Evolutionary conservation across 2,329 filamentous ascomycete genomes (phyloP), one percentile per base, ranked within the genome.

Genomic region (Didymella exigua): DNA sequence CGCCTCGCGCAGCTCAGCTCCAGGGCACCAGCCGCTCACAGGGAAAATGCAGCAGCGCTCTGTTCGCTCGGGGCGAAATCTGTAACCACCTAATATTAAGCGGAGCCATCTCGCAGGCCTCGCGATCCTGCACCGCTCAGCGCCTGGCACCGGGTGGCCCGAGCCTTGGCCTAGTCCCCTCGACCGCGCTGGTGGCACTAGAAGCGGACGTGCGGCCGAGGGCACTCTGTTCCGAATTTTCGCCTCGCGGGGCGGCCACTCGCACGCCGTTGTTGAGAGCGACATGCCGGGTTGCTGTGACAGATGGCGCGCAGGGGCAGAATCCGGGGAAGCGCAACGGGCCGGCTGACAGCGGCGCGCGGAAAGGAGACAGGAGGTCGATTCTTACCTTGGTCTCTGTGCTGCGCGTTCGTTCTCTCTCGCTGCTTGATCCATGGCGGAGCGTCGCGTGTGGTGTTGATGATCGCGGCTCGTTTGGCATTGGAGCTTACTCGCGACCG

Each of bases 241-340:
- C n/a, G n/a, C n/a, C n/a, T n/a, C n/a, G n/a, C n/a, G n/a, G n/a
- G n/a, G 23, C 16, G 23, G 29, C 46, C 41, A 54, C 38, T 53
- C 36, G 59, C 55, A 65, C 57, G 49, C 66, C 46, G 23, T 40
- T 36, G 43, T 50, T 33, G 54, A 21, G 53, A 24, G 42, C 40
- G 56, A 62, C 33, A 26, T 45, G 31, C 56, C 57, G 42, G 61
- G 61, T 8, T 52, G 16, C 46, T 51, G 58, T 55, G 42, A 54
- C 59, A 51, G 43, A 42, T 50, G 52, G 59, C 49, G 54, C 60
- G 59, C 50, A 49, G 34, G 48, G 49, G 37, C 49, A 60, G 54
- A 66, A 65, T 56, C 59, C 42, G 58, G 63, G 62, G 65, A 52
- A 54, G 61, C 59, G 58, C 36, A 37, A 59, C 52, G 52, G 41